Conservation (phyloP, 2,329 filamentous ascomycete genomes). For the Colletotrichum neosansevieriae region DNA sequence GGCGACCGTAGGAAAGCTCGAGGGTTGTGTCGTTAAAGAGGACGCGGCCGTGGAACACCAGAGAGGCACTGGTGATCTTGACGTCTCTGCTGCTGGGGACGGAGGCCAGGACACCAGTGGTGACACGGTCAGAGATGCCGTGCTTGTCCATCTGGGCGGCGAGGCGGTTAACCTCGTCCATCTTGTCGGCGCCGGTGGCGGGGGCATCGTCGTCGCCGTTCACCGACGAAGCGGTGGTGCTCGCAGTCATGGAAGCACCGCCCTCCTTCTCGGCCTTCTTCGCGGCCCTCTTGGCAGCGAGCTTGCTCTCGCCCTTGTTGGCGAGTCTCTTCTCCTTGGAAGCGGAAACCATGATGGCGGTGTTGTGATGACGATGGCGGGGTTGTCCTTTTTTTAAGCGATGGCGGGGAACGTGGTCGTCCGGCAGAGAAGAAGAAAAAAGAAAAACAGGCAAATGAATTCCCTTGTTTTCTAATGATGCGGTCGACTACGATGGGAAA, state of each 20-base stretch:
- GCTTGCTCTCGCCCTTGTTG: constrained; percentile 78
- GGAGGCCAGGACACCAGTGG: constrained; percentile 94
- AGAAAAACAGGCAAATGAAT: constrained; percentile 2
- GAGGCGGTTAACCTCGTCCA: constrained; percentile 86
- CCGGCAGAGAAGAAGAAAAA: constrained; percentile 23
- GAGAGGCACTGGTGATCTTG: constrained; percentile 92
- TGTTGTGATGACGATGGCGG: constrained; percentile 37
- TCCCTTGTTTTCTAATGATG: constrained; percentile 4
- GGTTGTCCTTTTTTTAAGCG: constrained; percentile 36
- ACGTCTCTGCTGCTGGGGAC: constrained; percentile 89
- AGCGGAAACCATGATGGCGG: constrained; percentile 70
- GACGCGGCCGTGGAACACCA: constrained; percentile 98
- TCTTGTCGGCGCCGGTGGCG: constrained; percentile 78
- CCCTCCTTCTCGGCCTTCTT: constrained; percentile 71
- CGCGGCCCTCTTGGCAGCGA: constrained; percentile 44
- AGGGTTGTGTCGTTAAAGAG: constrained; percentile 94
- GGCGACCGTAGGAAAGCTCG: constrained; percentile 91
- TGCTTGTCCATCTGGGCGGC: constrained; percentile 95
- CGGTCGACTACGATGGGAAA: constrained; percentile 23
- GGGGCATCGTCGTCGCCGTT: constrained; percentile 81
- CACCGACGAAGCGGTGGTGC: constrained; percentile 69
- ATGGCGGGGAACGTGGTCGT: constrained; percentile 38
- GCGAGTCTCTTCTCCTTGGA: constrained; percentile 79
- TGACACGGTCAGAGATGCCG: constrained; percentile 96
- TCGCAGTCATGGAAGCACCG: constrained; percentile 65